Conservation (phyloP, 306 rosid genomes). For the Malus asiatica region DNA sequence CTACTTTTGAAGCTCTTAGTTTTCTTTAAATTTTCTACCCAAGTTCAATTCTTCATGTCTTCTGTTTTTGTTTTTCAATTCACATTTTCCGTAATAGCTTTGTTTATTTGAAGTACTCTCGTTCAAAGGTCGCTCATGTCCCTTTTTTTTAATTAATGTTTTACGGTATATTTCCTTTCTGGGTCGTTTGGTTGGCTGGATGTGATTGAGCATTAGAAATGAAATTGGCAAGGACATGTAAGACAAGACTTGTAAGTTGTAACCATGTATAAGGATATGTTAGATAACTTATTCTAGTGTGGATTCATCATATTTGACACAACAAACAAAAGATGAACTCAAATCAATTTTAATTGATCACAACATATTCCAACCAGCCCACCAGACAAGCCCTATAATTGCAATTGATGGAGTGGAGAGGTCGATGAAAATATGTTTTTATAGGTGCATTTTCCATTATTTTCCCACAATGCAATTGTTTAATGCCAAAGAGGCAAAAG, state of each 20-base stretch:
- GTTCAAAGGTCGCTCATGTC: slow-evolving; percentile 34
- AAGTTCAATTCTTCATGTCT: slow-evolving; percentile 22
- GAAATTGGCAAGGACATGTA: too few species aligned
- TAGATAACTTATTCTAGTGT: too few species aligned
- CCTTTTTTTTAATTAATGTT: not conserved
- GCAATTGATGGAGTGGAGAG: slow-evolving; percentile 23
- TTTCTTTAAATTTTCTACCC: not conserved
- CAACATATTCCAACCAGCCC: too few species aligned
- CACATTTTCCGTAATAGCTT: slow-evolving; percentile 30
- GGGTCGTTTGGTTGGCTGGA: too few species aligned
- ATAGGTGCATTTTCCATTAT: not conserved
- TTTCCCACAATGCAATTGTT: slow-evolving; percentile 1
- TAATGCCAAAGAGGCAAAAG: slow-evolving; percentile 19
- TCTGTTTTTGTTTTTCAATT: slow-evolving; percentile 27
- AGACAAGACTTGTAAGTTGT: too few species aligned
- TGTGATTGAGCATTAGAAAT: too few species aligned
- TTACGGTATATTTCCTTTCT: not conserved
- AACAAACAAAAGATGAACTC: too few species aligned
- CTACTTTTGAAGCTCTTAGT: not conserved
- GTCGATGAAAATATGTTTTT: not conserved
- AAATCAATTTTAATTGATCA: too few species aligned
- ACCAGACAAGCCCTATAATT: not conserved
- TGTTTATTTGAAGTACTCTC: slow-evolving; percentile 27
- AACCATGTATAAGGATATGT: too few species aligned
- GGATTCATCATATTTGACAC: too few species aligned